Evolutionary conservation across 495 filamentous ascomycete genomes (phyloP), one percentile per base, ranked within the genome.

Genomic region (Lasiosphaeria hispida): DNA sequence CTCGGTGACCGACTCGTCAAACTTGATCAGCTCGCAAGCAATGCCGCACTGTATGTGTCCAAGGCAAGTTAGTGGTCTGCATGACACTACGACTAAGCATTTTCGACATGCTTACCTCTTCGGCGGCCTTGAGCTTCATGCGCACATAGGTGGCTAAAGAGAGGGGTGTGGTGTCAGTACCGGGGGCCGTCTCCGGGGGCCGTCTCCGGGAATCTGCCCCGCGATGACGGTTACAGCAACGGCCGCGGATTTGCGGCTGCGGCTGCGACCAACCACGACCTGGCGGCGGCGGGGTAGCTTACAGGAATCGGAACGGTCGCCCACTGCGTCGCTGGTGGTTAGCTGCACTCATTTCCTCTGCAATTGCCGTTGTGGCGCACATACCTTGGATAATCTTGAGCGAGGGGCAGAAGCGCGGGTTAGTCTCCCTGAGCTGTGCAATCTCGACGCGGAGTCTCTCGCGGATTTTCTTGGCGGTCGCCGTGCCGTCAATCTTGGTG

Each of bases 61-160:
- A 36, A n/a, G 40, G 34, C 10, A 47, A 35, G 52, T 56, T 55
- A 50, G 40, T 35, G 6, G 9, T 10, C 1, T 6, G 47, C 42
- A 15, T 23, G 45, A 38, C 23, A 13, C 17, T 63, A 55, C 58
- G 49, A 30, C 39, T 37, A 10, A 18, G 23, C 38, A 38, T 23
- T 41, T 56, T 19, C 36, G 61, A 54, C 62, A 58, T 56, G 53
- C 53, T 50, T 77, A 93, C 90, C 83, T 98, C 93, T 71, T 92
- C 82, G 33, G 94, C 94, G 55, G 94, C 94, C 80, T 96, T 97
- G 66, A 97, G 73, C 77, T 98, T 98, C 94, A 98, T 98, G 76
- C 91, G 91, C 72, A 98, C 92, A 89, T 98, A 98, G 39, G 94
- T 97, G 69, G 87, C 89, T 94, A 65, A 47, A 61, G 63, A 30